phyloP scores from a whole-genome alignment of 1,139 yeast species.

The Hansenula lynferdii region DNA sequence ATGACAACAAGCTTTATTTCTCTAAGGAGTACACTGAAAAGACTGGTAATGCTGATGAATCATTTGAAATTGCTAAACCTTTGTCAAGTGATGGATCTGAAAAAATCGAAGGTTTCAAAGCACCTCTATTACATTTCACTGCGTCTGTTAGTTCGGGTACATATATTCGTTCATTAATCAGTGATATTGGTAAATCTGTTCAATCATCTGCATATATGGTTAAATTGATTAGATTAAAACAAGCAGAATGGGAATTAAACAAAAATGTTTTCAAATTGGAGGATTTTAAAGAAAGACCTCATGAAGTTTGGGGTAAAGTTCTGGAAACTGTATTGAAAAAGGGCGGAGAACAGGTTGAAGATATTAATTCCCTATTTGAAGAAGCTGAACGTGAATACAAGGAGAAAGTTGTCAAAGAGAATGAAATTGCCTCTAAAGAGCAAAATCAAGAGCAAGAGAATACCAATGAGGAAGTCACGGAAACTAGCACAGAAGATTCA shows the following conservation, averaged over 20 bases:
- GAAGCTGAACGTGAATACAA: constrained; percentile 15
- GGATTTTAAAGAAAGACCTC: constrained; percentile 56
- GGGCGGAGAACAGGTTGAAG: constrained; percentile 29
- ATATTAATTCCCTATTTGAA: constrained; percentile 25
- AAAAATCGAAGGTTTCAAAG: constrained; percentile 31
- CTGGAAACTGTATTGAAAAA: constrained; percentile 42
- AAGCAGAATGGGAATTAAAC: constrained; percentile 78
- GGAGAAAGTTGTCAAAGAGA: background rate
- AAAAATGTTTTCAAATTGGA: constrained; percentile 63
- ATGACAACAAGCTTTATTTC: constrained; percentile 56
- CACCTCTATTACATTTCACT: constrained; percentile 67
- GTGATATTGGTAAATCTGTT: constrained; percentile 83
- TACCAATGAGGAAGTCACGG: background rate
- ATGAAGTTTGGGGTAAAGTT: constrained; percentile 66
- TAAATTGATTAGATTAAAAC: constrained; percentile 64
- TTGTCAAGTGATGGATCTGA: constrained; percentile 26
- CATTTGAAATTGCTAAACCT: constrained; percentile 31
- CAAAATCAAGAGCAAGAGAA: background rate
- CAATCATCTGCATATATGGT: constrained; percentile 90
- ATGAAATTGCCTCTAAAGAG: too few relatives aligned
- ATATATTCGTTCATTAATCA: constrained; percentile 82
- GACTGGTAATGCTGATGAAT: constrained; percentile 30
- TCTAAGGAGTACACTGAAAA: constrained; percentile 48
- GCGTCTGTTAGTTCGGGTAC: constrained; percentile 93
- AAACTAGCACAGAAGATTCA: background rate